Conservation (phyloP, 345 rosid genomes). For the Limnanthes douglasii region DNA sequence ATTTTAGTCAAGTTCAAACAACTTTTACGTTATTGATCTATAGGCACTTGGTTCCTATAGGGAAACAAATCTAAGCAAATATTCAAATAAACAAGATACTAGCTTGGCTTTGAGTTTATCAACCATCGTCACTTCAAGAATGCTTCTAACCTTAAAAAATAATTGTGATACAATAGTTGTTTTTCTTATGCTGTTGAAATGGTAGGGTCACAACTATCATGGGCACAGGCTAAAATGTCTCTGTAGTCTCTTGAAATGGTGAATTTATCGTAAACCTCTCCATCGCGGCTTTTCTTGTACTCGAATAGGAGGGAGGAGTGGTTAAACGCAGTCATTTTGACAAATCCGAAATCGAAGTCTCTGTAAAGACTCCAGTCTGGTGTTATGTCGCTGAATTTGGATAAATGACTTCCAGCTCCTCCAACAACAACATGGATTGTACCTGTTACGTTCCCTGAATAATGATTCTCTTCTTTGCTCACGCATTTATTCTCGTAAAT, state of each 20-base stretch:
- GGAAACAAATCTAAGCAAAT: too few relatives aligned
- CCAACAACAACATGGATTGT: slow-evolving; percentile 89
- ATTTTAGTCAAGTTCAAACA: too few relatives aligned
- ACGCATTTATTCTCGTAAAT: slow-evolving; percentile 68
- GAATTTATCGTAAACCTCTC: slow-evolving; percentile 66
- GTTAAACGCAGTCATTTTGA: slow-evolving; percentile 60
- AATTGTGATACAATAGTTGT: too few relatives aligned
- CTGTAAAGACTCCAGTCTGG: slow-evolving; percentile 68
- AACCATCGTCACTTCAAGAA: too few relatives aligned
- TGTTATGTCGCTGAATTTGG: slow-evolving; percentile 25
- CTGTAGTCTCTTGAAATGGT: slow-evolving; percentile 73
- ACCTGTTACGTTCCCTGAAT: slow-evolving; percentile 51
- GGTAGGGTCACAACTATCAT: slow-evolving; percentile 51
- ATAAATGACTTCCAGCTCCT: slow-evolving; percentile 69
- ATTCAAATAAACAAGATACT: too few relatives aligned
- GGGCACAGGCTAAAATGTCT: slow-evolving; percentile 70
- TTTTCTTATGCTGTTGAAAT: slow-evolving; percentile 55
- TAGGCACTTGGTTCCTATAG: too few relatives aligned
- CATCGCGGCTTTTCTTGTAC: slow-evolving; percentile 76
- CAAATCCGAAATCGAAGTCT: slow-evolving; percentile 71
- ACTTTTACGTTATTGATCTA: too few relatives aligned
- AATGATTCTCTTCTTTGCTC: slow-evolving; percentile 30
- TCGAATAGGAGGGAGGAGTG: slow-evolving; percentile 71
- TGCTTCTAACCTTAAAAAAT: too few relatives aligned
- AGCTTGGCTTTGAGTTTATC: too few relatives aligned